These are phyloP conservation scores for Ceratocystis variospora DNA, from an alignment of 2,329 filamentous ascomycete genomes.

Conservation along the genomic window DNA sequence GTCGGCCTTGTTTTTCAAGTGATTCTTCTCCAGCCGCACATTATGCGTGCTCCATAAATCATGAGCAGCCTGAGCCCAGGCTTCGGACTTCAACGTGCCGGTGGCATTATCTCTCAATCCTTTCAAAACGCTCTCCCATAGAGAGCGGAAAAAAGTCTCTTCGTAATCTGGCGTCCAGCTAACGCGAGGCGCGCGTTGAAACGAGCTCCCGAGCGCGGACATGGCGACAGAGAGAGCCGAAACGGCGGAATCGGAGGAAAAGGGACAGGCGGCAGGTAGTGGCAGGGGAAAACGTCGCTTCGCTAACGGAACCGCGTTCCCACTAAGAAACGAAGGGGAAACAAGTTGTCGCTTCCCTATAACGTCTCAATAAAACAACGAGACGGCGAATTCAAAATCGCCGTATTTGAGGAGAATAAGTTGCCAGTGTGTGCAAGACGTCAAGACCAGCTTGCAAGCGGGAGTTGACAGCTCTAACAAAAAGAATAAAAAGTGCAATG, in stretches of 20 bases:
- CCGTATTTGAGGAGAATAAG: not conserved
- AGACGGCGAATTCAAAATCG: not conserved
- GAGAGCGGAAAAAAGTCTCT: conserved; percentile 46
- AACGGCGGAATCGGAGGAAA: not conserved
- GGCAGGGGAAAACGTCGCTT: not conserved
- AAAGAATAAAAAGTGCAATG: conserved; percentile 1
- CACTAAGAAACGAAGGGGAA: not conserved
- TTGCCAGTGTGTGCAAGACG: not conserved
- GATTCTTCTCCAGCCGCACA: conserved; percentile 45
- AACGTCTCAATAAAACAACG: too few species aligned
- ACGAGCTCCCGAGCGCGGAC: not conserved
- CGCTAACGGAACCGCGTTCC: not conserved
- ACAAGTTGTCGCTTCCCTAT: too few species aligned
- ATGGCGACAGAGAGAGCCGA: not conserved
- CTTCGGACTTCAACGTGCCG: conserved; percentile 41
- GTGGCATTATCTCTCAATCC: conserved; percentile 44
- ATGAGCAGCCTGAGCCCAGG: conserved; percentile 44
- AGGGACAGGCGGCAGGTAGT: not conserved
- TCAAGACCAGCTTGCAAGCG: not conserved
- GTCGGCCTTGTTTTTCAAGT: conserved; percentile 51
- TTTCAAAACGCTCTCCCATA: conserved; percentile 42
- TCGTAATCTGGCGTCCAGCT: conserved; percentile 47
- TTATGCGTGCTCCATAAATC: conserved; percentile 42
- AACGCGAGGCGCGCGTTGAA: conserved; percentile 37
- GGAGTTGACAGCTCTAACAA: not conserved